phyloP scores from a whole-genome alignment of 2,329 filamentous ascomycete species.

The Xylariaceae sp. region DNA sequence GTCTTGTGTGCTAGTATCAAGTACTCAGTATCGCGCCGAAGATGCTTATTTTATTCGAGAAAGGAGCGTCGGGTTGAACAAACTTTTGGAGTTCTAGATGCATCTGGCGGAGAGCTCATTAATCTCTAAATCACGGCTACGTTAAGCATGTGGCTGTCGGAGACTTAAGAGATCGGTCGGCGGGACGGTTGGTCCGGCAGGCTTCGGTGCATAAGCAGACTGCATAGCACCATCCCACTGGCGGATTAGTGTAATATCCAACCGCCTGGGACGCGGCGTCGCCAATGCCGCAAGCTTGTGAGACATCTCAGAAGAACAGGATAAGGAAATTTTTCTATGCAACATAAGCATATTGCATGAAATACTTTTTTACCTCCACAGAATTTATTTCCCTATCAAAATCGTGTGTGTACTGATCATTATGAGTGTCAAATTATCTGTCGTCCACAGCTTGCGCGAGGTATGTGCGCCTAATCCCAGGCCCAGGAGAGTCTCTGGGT shows the following conservation, averaged over 20 bases:
- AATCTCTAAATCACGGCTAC: too few relatives aligned
- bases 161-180: background rate
- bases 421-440: constrained; percentile 12
- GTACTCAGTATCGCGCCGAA: too few relatives aligned
- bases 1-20: too few relatives aligned
- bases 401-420: background rate
- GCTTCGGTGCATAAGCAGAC: constrained; percentile 26
- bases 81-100: too few relatives aligned
- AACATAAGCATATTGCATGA: constrained; percentile 23
- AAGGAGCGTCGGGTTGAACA: too few relatives aligned
- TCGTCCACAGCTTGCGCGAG: constrained; percentile 19
- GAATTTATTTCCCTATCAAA: background rate
- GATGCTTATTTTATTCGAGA: too few relatives aligned
- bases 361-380: background rate
- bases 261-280: background rate
- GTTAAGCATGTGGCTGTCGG: background rate
- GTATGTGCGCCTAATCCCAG: constrained; percentile 7
- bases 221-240: constrained; percentile 9
- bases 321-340: too few relatives aligned
- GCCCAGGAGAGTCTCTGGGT: background rate
- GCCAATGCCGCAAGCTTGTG: too few relatives aligned
- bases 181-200: background rate
- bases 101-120: too few relatives aligned
- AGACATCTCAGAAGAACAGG: too few relatives aligned
- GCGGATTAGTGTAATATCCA: constrained; percentile 3